Evolutionary conservation across 1,284 basidiomycete species (phyloP), one percentile per base, ranked within the genome.

Genomic region (Rhizoctonia solani): DNA sequence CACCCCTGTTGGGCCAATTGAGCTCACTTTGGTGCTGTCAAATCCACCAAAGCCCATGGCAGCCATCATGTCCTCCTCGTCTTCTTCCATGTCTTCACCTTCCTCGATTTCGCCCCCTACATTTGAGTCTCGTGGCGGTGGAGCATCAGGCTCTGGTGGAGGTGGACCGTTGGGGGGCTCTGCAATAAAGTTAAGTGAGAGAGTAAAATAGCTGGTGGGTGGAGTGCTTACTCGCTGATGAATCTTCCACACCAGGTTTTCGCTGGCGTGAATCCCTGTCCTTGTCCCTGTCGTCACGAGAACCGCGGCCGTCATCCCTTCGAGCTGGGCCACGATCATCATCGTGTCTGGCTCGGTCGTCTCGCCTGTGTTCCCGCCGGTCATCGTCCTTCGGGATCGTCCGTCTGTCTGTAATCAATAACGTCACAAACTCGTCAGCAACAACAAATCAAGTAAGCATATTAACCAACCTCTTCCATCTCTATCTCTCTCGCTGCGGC

Each of bases 41-140:
- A 98, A 98, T 1, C 93, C 92, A 54, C 80, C 76, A 74, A 98
- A 81, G 49, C 95, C 95, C 92, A 98, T 95, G 84, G 89, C 86
- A 29, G 88, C 85, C 81, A 90, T 91, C 90, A 98, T 94, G 54
- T 85, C 87, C 47, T 83, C 83, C 37, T 93, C 91, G 67, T 90
- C 88, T 29, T 85, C 87, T 65, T 87, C 85, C 29, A 80, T 87
- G 16, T 81, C 83, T 72, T 89, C 88, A 11, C 83, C 85, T 69
- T 88, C 87, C 66, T 79, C 79, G 11, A 68, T 67, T 19, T 63
- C 68, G 30, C 72, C 74, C 21, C 77, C 78, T 71, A 86, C 73
- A 72, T 41, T 71, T 68, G 44, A 85, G 47, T 74, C 77, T n/a
- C n/a, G n/a, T 59, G 75, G 75, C 46, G 75, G 76, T 39, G 73